Conservation (phyloP, 2,329 filamentous ascomycete genomes). For the Fusarium domesticum region DNA sequence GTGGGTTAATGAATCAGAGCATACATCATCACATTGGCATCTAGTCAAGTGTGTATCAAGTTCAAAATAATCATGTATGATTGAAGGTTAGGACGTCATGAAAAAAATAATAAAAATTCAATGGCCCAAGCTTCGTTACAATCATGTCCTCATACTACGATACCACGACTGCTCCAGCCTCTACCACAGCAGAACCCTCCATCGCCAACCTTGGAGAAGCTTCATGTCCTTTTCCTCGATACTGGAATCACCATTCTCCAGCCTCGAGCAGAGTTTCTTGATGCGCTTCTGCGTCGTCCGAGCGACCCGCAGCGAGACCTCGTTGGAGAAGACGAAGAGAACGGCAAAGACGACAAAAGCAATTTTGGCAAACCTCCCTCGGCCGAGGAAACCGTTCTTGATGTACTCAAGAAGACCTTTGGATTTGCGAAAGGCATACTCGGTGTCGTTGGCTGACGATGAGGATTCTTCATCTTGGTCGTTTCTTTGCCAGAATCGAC, state of each 20-base stretch:
- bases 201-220: constrained; percentile 53
- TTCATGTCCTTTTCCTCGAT: constrained; percentile 49
- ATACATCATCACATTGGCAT: not conserved
- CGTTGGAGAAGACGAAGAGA: constrained; percentile 57
- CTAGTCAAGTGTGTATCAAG: no score
- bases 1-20: no score
- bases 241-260: constrained; percentile 47
- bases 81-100: not conserved
- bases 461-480: constrained; percentile 38
- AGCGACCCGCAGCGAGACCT: constrained; percentile 54
- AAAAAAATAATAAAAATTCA: constrained; percentile 16
- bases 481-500: constrained; percentile 49
- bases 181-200: constrained; percentile 52
- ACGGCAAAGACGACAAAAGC: constrained; percentile 56
- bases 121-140: constrained; percentile 29
- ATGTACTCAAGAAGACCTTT: constrained; percentile 50
- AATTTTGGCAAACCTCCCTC: constrained; percentile 46
- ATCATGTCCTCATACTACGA: constrained; percentile 32
- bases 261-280: constrained; percentile 44
- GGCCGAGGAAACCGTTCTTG: constrained; percentile 43
- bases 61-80: no score
- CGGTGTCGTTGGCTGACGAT: constrained; percentile 48
- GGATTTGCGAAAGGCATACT: constrained; percentile 55
- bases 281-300: constrained; percentile 50
- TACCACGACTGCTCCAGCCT: constrained; percentile 7